Evolutionary conservation across 345 rosid genomes (phyloP).

Genomic region (Brassica rapa): DNA sequence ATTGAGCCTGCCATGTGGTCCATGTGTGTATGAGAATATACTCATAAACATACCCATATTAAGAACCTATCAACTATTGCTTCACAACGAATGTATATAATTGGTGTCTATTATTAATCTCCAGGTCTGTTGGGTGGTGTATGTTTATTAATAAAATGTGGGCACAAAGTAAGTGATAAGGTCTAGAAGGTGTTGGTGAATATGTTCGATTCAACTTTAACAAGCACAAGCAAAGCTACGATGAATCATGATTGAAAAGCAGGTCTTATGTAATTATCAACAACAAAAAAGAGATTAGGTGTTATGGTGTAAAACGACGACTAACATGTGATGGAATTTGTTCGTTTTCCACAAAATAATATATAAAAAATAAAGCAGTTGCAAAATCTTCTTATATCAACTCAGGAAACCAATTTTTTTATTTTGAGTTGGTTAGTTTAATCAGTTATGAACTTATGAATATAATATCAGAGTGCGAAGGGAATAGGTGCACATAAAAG

Average conservation of each 20-base stretch:
- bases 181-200: constrained; percentile 29
- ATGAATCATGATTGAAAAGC: constrained; percentile 18
- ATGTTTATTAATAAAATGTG: not conserved
- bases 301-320: constrained; percentile 23
- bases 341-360: constrained; percentile 11
- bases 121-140: constrained; percentile 7
- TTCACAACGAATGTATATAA: not conserved
- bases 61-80: not conserved
- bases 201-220: constrained; percentile 6
- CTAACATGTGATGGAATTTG: constrained; percentile 29
- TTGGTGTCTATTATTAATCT: constrained; percentile 18
- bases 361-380: not conserved
- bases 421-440: not conserved
- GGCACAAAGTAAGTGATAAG: constrained; percentile 6
- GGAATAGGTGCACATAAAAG: too few relatives aligned
- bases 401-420: not conserved
- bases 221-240: constrained; percentile 17
- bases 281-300: constrained; percentile 13
- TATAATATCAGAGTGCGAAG: too few relatives aligned
- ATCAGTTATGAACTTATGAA: too few relatives aligned
- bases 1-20: constrained; percentile 35
- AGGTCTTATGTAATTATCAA: constrained; percentile 25
- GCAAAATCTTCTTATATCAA: not conserved
- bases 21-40: constrained; percentile 25
- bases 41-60: not conserved